A percentile compares a stretch with the other conserved stretches of the same genome.
phyloP scores from a whole-genome alignment of 495 filamentous ascomycete genomes.

The Aspergillus nidulans region DNA sequence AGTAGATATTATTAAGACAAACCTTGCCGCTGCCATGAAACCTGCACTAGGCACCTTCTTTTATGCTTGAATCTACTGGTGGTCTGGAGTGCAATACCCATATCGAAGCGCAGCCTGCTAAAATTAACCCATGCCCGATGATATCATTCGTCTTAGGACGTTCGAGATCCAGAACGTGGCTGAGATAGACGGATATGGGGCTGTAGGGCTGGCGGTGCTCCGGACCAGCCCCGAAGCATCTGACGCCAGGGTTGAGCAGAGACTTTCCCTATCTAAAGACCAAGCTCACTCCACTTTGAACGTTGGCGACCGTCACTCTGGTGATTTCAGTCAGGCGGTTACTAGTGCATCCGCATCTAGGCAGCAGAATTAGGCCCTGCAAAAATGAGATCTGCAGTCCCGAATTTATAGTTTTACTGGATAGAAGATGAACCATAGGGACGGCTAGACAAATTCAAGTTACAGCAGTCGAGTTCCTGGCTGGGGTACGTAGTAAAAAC shows the following conservation, averaged over 20 bases:
- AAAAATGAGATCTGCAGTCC: slow-evolving; percentile 1
- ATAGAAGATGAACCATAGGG: background rate
- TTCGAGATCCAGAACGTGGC: background rate
- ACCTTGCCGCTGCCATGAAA: background rate
- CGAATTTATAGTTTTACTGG: background rate
- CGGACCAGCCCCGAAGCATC: background rate
- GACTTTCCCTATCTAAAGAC: background rate
- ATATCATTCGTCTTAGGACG: background rate
- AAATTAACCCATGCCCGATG: background rate
- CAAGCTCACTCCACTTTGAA: background rate
- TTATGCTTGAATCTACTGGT: background rate
- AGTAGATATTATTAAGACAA: background rate
- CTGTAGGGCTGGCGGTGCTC: slow-evolving; percentile 3
- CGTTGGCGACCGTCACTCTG: background rate
- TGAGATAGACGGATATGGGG: slow-evolving; percentile 1
- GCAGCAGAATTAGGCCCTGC: slow-evolving; percentile 6
- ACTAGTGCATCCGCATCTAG: background rate
- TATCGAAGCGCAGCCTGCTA: background rate
- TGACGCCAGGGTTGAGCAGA: background rate
- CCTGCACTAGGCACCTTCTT: background rate
- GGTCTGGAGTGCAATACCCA: background rate
- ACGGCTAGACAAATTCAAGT: background rate
- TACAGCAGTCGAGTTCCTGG: background rate
- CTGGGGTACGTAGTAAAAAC: background rate
- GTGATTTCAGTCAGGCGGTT: background rate